Base-by-base conservation (phyloP, 805 yeast genomes). In the Naumovozyma castellii region DNA sequence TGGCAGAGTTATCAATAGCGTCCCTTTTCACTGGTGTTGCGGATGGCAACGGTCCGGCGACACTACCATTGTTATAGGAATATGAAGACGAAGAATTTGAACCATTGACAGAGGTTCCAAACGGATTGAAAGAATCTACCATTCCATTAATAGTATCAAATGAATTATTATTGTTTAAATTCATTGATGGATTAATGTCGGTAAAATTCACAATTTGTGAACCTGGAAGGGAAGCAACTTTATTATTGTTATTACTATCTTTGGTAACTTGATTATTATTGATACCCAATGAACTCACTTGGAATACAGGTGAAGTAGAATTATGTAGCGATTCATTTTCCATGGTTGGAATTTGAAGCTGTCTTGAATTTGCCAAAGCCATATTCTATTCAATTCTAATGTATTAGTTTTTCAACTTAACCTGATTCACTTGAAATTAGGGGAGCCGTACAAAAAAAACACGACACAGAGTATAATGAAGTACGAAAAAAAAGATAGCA, bases 321-420 rank as follows among this genome's bases (percentile, higher is more conserved):
- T 59, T 60, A 37, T 55, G 57, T 5, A 60, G 43, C 5, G 56
- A 38, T 32, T 57, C 65, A 41, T 52, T 54, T 37, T 66, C 69
- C 41, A 62, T 56, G 9, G 58, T 54, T 32, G 78, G 73, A 49
- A 75, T 65, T 28, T 70, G 73, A 39, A 75, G 67, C 19, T 81
- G 81, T 68, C 80, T 74, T 66, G 79, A 72, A 55, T 76, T 78
- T 45, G 83, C 76, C 63, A 76, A 68, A 42, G 83, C 83, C 83
- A 76, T 76, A n/a, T n/a, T n/a, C n/a, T n/a, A n/a, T n/a, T n/a
- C n/a, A n/a, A n/a, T n/a, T 35, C 20, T 53, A 17, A 18, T 34
- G n/a, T n/a, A n/a, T n/a, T n/a, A n/a, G n/a, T n/a, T n/a, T n/a
- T n/a, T 17, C 27, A 15, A 18, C 18, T 40, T 32, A 32, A 32